Conservation (phyloP, 345 rosid genomes). For the Gossypium thurberi region DNA sequence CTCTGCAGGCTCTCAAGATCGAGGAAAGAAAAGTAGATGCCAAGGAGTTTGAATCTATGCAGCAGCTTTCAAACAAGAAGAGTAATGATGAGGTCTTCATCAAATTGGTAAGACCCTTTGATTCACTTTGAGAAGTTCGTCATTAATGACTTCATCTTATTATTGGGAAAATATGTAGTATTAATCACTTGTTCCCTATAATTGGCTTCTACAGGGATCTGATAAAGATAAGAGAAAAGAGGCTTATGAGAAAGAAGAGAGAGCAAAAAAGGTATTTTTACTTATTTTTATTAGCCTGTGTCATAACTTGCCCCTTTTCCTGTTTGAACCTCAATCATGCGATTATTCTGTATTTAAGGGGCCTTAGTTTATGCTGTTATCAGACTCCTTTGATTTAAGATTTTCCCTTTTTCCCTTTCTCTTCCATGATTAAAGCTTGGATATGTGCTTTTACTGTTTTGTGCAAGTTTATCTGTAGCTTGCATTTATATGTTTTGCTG, state of each 20-base stretch:
- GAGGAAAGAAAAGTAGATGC: constrained; percentile 64
- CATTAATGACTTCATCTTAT: not conserved
- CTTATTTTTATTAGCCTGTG: not conserved
- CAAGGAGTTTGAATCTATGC: constrained; percentile 65
- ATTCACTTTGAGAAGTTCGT: not conserved
- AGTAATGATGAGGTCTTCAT: constrained; percentile 42
- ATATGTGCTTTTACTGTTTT: not conserved
- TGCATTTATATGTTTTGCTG: not conserved
- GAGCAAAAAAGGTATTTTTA: constrained; percentile 48
- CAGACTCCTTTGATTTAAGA: not conserved
- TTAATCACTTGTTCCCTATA: not conserved
- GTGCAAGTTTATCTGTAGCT: not conserved
- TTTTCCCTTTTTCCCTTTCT: not conserved
- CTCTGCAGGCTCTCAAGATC: constrained; percentile 43
- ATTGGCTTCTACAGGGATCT: constrained; percentile 25
- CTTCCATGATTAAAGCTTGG: not conserved
- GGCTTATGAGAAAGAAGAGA: constrained; percentile 37
- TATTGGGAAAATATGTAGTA: not conserved
- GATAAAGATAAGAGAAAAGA: constrained; percentile 66
- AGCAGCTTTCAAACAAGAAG: constrained; percentile 64
- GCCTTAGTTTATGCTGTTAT: not conserved
- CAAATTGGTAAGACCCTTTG: constrained; percentile 43
- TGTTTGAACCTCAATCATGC: not conserved
- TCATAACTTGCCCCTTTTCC: not conserved
- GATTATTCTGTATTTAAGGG: not conserved